Evolutionary conservation across 169 alveolate species (phyloP), one percentile per base, ranked within the genome.

Genomic region (Cryptosporidium muris): DNA sequence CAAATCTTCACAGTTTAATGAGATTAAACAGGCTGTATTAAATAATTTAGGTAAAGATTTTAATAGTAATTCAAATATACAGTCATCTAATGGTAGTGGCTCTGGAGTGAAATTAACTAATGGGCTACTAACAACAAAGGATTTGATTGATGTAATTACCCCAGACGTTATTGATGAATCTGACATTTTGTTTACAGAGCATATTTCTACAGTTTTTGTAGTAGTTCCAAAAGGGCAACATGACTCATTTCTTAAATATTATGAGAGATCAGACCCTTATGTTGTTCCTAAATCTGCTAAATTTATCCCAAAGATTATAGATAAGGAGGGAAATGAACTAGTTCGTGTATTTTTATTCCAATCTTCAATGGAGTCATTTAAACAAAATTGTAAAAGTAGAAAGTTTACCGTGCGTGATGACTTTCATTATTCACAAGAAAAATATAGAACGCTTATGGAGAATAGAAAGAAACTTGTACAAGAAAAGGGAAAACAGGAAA

Each of bases 271-370:
- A 16, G 81, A 82, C 43, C 88, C 89, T 11, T 89, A 88, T 51
- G 96, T 93, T 40, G 97, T 95, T 3, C 97, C 97, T 9, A 82
- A 92, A 45, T 88, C 93, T 2, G 93, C 96, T 2, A 89, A 89
- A 52, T 80, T 88, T 63, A 74, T 94, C 3, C 89, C 91, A 25
- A 88, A 60, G 60, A 68, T 54, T 56, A 91, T 88, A 14, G 96
- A 93, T 80, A 88, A 81, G 53, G 96, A 91, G 48, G 89, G 96
- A 66, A 81, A 91, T 81, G 91, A 93, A 11, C 56, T 94, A 11
- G 91, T 92, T 89, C 91, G 96, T 47, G 94, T 93, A 2, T 88
- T 92, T 14, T 81, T 95, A 34, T 89, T 95, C 67, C 92, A 88
- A 62, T 88, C 92, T 51, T 81, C 90, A 53, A 80, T 90, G 1